Percentiles rank a stretch among this genome's conserved stretches.
Evolutionary conservation across 371 early-diverging fungal genomes (phyloP).

Genomic region (Rhizopus sp.): DNA sequence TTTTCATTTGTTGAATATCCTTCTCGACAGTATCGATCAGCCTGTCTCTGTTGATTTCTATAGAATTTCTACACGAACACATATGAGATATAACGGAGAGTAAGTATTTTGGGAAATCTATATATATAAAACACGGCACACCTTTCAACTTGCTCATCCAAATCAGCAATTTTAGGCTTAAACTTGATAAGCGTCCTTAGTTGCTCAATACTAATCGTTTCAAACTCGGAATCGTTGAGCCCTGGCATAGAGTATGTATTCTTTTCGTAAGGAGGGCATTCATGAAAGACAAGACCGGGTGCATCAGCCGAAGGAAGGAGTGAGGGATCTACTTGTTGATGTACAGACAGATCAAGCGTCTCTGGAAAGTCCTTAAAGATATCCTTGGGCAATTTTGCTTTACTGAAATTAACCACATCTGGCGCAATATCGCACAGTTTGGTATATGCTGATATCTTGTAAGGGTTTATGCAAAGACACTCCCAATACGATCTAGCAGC

Average conservation of each 20-base stretch:
- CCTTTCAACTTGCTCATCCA: slow-evolving; percentile 12
- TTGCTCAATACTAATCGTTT: no score
- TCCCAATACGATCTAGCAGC: slow-evolving; percentile 22
- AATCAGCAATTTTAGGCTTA: slow-evolving; percentile 1
- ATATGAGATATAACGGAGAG: neutral
- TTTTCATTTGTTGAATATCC: slow-evolving; percentile 33
- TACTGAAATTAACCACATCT: slow-evolving; percentile 22
- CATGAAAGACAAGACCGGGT: slow-evolving; percentile 3
- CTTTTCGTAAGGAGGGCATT: neutral
- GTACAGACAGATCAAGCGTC: slow-evolving; percentile 7
- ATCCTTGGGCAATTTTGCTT: slow-evolving; percentile 21
- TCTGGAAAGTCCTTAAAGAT: slow-evolving; percentile 26
- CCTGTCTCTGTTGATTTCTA: slow-evolving; percentile 35
- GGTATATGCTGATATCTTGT: slow-evolving; percentile 38
- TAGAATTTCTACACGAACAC: slow-evolving; percentile 18
- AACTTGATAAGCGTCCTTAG: slow-evolving; percentile 17
- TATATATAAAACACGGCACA: neutral
- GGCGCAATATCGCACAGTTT: slow-evolving; percentile 47
- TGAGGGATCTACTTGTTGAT: neutral
- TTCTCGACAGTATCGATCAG: slow-evolving; percentile 19
- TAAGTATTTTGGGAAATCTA: no score
- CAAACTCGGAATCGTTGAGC: no score
- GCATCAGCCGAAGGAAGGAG: slow-evolving; percentile 8
- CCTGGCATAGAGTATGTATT: no score
- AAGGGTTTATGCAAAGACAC: slow-evolving; percentile 32